Conservation (phyloP, 257 asterid genomes). For the Jacaranda copaia region DNA sequence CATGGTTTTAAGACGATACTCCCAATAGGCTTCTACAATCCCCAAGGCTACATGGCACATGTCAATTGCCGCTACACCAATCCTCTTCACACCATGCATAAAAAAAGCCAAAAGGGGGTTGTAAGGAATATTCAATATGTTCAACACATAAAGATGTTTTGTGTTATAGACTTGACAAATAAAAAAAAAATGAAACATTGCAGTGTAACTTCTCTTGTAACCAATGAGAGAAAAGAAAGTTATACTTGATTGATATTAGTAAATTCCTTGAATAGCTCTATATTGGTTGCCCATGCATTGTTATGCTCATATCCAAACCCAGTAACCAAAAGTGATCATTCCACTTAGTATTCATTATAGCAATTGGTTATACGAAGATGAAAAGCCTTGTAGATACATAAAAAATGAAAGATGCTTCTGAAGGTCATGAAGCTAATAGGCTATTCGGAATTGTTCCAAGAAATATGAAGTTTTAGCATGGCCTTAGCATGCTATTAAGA, state of each 20-base stretch:
- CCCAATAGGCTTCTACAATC: slow-evolving; percentile 98
- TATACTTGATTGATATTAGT: slow-evolving; percentile 91
- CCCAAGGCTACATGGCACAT: slow-evolving; percentile 99
- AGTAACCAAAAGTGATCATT: slow-evolving; percentile 89
- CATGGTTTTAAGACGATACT: slow-evolving; percentile 97
- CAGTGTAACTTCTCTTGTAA: not conserved
- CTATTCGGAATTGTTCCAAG: slow-evolving; percentile 11
- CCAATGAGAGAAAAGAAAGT: slow-evolving; percentile 23
- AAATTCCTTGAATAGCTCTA: slow-evolving; percentile 92
- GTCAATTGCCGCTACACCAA: slow-evolving; percentile 98
- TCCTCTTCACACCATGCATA: slow-evolving; percentile 91
- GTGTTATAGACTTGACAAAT: not conserved
- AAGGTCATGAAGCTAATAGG: slow-evolving; percentile 21
- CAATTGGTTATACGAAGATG: slow-evolving; percentile 20
- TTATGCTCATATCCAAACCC: slow-evolving; percentile 98
- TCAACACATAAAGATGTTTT: not conserved
- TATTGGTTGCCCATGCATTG: slow-evolving; percentile 98
- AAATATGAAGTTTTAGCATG: not conserved
- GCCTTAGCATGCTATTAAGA: not conserved
- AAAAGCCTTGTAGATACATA: slow-evolving; percentile 6
- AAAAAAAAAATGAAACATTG: slow-evolving; percentile 26
- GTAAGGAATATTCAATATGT: slow-evolving; percentile 7
- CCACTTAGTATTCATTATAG: slow-evolving; percentile 59
- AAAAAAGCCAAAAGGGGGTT: slow-evolving; percentile 24
- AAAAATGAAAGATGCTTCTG: slow-evolving; percentile 3